Evolutionary conservation across 192 early-diverging fungal genomes (phyloP).

Genomic region (Rhizophagus clarus): DNA sequence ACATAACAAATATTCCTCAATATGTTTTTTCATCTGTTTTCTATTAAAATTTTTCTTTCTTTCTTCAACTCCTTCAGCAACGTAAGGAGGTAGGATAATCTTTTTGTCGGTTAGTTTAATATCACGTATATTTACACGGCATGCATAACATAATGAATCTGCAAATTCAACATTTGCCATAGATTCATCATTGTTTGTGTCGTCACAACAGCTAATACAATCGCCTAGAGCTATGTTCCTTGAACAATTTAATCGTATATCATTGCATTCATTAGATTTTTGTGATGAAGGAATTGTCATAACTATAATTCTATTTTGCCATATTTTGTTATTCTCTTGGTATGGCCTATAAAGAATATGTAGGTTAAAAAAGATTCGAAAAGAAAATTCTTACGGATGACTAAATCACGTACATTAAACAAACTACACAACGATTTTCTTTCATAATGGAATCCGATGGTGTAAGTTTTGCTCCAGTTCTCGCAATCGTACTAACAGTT

Average conservation of each 20-base stretch:
- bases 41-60: conserved; percentile 36
- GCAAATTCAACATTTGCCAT: conserved; percentile 33
- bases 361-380: not conserved
- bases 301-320: conserved; percentile 55
- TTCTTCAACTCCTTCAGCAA: conserved; percentile 40
- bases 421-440: conserved; percentile 58
- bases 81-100: conserved; percentile 49
- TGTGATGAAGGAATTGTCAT: not conserved
- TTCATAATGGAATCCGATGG: conserved; percentile 52
- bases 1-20: conserved; percentile 66
- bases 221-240: not conserved
- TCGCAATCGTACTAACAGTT: conserved; percentile 79
- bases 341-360: conserved; percentile 43
- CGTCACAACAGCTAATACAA: not conserved
- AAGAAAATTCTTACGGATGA: not conserved
- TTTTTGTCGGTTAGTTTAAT: conserved; percentile 34
- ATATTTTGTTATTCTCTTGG: conserved; percentile 46
- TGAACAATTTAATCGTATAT: not conserved
- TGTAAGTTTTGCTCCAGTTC: conserved; percentile 79
- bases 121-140: conserved; percentile 54
- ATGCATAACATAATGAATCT: conserved; percentile 53
- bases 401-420: conserved; percentile 61
- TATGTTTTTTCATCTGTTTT: conserved; percentile 57
- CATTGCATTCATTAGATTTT: not conserved
- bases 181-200: not conserved